phyloP scores from a whole-genome alignment of 305 asterid genomes.

The Coffea humblotiana region DNA sequence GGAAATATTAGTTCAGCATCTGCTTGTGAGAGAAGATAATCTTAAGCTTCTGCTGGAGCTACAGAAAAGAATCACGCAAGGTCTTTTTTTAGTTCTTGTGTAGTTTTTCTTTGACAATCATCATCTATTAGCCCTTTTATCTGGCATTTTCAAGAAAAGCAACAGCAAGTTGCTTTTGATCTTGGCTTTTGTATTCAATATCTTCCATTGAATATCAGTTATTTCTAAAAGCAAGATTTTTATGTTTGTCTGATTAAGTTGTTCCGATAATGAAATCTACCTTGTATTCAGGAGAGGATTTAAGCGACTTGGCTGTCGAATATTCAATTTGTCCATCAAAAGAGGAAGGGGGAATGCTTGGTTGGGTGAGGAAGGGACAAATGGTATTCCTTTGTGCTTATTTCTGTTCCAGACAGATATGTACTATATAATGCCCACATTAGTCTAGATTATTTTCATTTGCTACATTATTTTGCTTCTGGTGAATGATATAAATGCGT shows the following conservation, averaged over 20 bases:
- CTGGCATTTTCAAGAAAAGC: neutral
- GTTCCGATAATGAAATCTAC: conserved; percentile 30
- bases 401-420: neutral
- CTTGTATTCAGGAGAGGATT: conserved; percentile 73
- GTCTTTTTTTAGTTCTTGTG: conserved; percentile 35
- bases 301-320: conserved; percentile 87
- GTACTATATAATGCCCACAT: neutral
- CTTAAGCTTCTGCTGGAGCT: conserved; percentile 73
- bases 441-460: neutral
- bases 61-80: conserved; percentile 63
- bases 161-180: neutral
- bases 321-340: conserved; percentile 87
- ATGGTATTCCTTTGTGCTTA: conserved; percentile 60
- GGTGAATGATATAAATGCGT: neutral
- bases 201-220: neutral
- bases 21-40: conserved; percentile 90
- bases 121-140: neutral
- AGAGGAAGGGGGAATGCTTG: conserved; percentile 98
- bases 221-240: conserved; percentile 2
- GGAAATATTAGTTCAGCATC: conserved; percentile 89
- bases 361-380: conserved; percentile 98
- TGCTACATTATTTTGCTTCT: conserved; percentile 7
- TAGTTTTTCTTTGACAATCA: neutral
- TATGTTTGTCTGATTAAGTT: conserved; percentile 13
- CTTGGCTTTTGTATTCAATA: neutral